Conservation (phyloP, 768 basidiomycete genomes). For the Phaeotremella skinneri region DNA sequence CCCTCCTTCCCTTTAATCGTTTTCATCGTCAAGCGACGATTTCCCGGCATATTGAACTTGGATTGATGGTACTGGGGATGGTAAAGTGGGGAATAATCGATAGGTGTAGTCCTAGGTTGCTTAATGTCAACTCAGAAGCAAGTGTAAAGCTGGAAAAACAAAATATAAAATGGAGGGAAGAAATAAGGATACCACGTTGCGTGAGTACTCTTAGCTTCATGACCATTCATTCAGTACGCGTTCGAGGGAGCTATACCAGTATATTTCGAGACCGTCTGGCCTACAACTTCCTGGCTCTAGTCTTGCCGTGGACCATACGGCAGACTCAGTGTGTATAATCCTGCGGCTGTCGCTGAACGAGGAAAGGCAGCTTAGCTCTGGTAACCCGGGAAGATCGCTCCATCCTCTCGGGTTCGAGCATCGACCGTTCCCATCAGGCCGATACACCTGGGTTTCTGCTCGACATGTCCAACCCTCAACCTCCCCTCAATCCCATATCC, state of each 20-base stretch:
- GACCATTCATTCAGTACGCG: too few species aligned
- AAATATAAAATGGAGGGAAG: constrained; percentile 7
- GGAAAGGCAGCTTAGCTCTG: background rate
- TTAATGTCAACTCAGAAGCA: background rate
- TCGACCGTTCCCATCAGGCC: background rate
- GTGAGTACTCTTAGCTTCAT: too few species aligned
- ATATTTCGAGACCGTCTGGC: too few species aligned
- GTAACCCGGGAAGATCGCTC: background rate
- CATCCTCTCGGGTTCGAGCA: background rate
- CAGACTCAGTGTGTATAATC: too few species aligned
- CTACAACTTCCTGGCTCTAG: background rate
- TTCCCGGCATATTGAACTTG: constrained; percentile 47
- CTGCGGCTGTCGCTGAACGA: background rate
- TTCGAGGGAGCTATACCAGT: background rate
- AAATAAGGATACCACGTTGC: constrained; percentile 4
- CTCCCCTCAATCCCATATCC: constrained; percentile 30
- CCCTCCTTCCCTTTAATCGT: constrained; percentile 52
- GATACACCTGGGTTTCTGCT: background rate
- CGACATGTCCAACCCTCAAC: constrained; percentile 12
- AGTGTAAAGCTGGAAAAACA: background rate
- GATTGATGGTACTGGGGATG: background rate
- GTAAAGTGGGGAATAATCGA: background rate
- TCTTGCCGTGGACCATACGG: background rate
- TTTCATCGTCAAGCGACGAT: constrained; percentile 48
- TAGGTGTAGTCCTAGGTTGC: background rate